Evolutionary conservation across 2,329 filamentous ascomycete genomes (phyloP), one percentile per base, ranked within the genome.

Genomic region (Aspergillus sp.): DNA sequence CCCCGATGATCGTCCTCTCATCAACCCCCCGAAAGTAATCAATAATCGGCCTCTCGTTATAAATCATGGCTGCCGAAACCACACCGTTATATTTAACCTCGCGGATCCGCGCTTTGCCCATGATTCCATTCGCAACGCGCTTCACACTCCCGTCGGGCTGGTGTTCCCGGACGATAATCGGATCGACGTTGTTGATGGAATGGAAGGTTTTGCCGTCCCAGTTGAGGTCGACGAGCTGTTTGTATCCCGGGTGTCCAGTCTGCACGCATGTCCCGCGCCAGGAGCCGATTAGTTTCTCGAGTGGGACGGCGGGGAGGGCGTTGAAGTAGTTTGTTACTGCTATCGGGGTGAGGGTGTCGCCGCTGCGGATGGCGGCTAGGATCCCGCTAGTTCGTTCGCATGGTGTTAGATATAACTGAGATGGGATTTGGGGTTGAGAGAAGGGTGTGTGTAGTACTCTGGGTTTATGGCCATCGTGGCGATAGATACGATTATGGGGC

Each of bases 11-110:
- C 45, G 64, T 56, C 8, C 61, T 22, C 19, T 66, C 63, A 30
- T 58, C 60, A 7, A 67, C 64, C 41, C 63, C 61, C 9, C 67
- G 61, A 55, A 69, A 69, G 25, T 70, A 63, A 52, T 70, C 68
- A 45, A 70, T 67, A 23, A 69, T 66, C 3, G 68, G 64, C n/a
- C 57, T 51, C 9, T 65, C 49, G 50, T 67, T 64, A 23, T 70
- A 67, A 7, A 70, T 54, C 66, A 70, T 67, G 4, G 66, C 64
- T 13, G 64, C 65, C 3, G 67, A 67, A 4, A 66, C 9, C 4
- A 54, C 50, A 9, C 61, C 62, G 1, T 68, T 54, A 47, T 56
- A 68, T n/a, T 69, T 64, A 19, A 69, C 51, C 38, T 66, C 61
- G 17, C 64, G 61, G 22, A 67, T 17, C 13, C 53, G 22, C 15